A percentile compares a stretch with the other conserved stretches of the same genome.
Evolutionary conservation across 2,329 filamentous ascomycete species (phyloP).

Genomic region (Fusarium pininemorale): DNA sequence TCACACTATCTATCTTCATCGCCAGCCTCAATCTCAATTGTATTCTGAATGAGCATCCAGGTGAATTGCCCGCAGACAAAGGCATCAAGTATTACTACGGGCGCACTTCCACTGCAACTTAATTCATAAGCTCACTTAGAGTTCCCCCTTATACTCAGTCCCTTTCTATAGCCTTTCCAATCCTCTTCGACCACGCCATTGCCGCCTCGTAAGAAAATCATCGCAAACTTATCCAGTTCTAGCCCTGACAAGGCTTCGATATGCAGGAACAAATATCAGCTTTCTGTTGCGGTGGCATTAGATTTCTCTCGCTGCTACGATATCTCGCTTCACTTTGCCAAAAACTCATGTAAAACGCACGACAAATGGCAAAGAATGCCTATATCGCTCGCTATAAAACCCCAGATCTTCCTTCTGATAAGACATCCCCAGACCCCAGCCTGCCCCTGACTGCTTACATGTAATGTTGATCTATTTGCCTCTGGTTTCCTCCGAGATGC

Average conservation of each 20-base stretch:
- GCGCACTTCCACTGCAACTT: background rate
- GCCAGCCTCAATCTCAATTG: background rate
- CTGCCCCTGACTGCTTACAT: constrained; percentile 21
- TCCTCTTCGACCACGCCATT: background rate
- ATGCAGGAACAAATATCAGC: constrained; percentile 13
- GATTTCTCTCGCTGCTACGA: background rate
- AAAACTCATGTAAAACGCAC: constrained; percentile 30
- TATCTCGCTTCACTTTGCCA: background rate
- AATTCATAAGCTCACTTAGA: background rate
- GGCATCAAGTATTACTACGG: background rate
- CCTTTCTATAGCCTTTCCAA: background rate
- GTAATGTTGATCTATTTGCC: constrained; percentile 3
- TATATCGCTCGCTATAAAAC: background rate
- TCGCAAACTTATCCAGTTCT: background rate
- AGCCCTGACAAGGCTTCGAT: background rate
- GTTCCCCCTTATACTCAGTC: background rate
- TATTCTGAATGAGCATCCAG: background rate
- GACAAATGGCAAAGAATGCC: constrained; percentile 27
- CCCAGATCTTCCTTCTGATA: constrained; percentile 32
- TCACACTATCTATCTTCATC: background rate
- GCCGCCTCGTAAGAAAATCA: background rate
- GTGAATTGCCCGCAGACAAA: background rate
- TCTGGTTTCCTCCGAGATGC: background rate
- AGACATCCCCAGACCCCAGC: constrained; percentile 27
- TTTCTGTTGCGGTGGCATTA: background rate